Conservation (phyloP, 1,139 yeast species). For the Zygoascus meyerae region DNA sequence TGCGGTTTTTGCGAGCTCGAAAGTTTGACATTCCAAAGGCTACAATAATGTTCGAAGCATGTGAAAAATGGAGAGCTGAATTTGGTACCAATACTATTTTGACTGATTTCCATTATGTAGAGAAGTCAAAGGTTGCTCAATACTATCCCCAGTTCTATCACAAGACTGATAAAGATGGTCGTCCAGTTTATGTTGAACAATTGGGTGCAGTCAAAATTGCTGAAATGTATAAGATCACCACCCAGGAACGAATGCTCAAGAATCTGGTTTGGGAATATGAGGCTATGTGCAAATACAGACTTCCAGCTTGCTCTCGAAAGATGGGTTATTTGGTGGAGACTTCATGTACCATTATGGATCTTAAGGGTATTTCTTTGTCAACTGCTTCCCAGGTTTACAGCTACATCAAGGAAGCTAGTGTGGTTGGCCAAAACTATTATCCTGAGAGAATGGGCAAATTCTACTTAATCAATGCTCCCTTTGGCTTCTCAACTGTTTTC, state of each 20-base stretch:
- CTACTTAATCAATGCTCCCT: slow-evolving; percentile 92
- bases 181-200: slow-evolving; percentile 93
- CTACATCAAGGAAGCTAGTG: slow-evolving; percentile 87
- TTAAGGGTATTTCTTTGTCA: slow-evolving; percentile 85
- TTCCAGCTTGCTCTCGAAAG: slow-evolving; percentile 92
- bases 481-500: slow-evolving; percentile 94
- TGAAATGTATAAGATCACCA: slow-evolving; percentile 89
- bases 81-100: slow-evolving; percentile 84
- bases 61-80: slow-evolving; percentile 89
- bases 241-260: slow-evolving; percentile 92
- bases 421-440: slow-evolving; percentile 92
- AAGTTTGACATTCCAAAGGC: slow-evolving; percentile 82
- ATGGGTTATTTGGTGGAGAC: slow-evolving; percentile 79
- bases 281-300: slow-evolving; percentile 71
- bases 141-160: slow-evolving; percentile 96
- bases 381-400: slow-evolving; percentile 80
- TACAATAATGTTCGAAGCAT: slow-evolving; percentile 71
- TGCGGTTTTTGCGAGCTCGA: slow-evolving; percentile 91
- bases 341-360: slow-evolving; percentile 90
- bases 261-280: slow-evolving; percentile 98
- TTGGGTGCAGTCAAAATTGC: slow-evolving; percentile 83
- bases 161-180: slow-evolving; percentile 93
- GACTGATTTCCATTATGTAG: slow-evolving; percentile 80
- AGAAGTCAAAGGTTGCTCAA: slow-evolving; percentile 82
- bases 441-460: slow-evolving; percentile 99